These are phyloP conservation scores for Penicillium flavigenum DNA, from an alignment of 495 filamentous ascomycete species.

Conservation along the genomic window DNA sequence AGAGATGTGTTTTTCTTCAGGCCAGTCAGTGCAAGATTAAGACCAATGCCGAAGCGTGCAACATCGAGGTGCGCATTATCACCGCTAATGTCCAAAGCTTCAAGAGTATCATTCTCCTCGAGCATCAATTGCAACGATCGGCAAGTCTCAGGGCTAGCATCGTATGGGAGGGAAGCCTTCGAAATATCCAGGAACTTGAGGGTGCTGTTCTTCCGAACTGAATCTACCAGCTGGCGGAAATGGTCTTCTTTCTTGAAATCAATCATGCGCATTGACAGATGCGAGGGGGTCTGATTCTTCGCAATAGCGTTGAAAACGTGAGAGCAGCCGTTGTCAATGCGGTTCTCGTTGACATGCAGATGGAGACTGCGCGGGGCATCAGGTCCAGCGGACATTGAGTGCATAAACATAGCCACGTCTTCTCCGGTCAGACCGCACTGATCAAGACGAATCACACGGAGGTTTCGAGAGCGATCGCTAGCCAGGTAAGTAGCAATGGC, in stretches of 20 bases:
- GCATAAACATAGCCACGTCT: constrained; percentile 75
- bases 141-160: constrained; percentile 72
- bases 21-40: constrained; percentile 74
- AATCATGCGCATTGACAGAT: constrained; percentile 78
- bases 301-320: constrained; percentile 68
- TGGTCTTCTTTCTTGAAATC: constrained; percentile 76
- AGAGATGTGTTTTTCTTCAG: constrained; percentile 74
- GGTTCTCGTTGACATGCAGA: constrained; percentile 77
- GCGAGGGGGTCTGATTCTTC: constrained; percentile 62
- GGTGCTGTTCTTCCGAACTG: constrained; percentile 70
- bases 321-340: constrained; percentile 69
- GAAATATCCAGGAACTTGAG: constrained; percentile 82
- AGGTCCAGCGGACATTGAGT: constrained; percentile 58
- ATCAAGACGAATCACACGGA: constrained; percentile 70
- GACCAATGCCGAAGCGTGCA: constrained; percentile 76
- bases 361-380: constrained; percentile 65
- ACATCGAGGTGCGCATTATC: constrained; percentile 87
- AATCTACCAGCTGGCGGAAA: constrained; percentile 71
- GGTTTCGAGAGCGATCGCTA: constrained; percentile 58
- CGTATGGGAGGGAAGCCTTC: constrained; percentile 79
- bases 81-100: constrained; percentile 81
- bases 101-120: constrained; percentile 71
- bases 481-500: constrained; percentile 64
- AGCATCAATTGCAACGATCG: constrained; percentile 73
- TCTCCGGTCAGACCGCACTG: constrained; percentile 77